Evolutionary conservation across 352 stramenopile genomes (phyloP).

Genomic region (Thalassiosira mediterranea): DNA sequence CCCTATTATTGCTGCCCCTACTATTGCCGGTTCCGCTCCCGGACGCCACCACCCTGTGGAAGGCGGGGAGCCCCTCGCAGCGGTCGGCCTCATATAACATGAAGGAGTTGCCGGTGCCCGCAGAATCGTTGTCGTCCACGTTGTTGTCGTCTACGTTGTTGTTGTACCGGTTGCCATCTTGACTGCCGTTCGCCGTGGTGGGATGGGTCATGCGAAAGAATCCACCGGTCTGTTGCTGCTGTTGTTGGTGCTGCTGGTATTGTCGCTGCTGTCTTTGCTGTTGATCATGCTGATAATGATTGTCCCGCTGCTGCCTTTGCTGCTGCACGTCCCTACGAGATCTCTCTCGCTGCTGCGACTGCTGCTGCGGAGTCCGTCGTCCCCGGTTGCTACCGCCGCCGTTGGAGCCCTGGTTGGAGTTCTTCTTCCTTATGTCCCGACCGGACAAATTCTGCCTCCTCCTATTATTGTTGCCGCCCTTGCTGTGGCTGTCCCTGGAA

Average conservation of each 20-base stretch:
- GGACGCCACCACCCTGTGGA: conserved; percentile 7
- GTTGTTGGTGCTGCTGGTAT: neutral
- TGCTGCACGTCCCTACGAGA: neutral
- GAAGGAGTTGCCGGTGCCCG: neutral
- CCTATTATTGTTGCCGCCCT: no score
- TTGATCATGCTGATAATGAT: neutral
- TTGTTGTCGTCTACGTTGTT: neutral
- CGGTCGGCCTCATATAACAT: conserved; percentile 17
- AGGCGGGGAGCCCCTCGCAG: conserved; percentile 13
- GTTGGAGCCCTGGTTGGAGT: no score
- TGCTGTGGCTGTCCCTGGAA: no score
- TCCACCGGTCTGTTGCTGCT: no score
- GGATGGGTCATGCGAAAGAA: no score
- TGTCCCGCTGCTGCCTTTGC: neutral
- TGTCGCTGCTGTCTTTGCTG: neutral
- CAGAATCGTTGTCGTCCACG: neutral
- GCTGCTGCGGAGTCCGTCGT: neutral
- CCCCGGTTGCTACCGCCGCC: neutral
- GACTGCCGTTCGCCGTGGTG: neutral
- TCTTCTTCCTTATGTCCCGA: no score
- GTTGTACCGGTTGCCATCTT: neutral
- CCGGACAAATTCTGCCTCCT: no score
- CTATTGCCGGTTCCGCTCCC: neutral
- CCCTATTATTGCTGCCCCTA: no score
- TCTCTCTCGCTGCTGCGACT: neutral